Evolutionary conservation across 257 asterid species (phyloP).

Genomic region (Nicotiana otophora): DNA sequence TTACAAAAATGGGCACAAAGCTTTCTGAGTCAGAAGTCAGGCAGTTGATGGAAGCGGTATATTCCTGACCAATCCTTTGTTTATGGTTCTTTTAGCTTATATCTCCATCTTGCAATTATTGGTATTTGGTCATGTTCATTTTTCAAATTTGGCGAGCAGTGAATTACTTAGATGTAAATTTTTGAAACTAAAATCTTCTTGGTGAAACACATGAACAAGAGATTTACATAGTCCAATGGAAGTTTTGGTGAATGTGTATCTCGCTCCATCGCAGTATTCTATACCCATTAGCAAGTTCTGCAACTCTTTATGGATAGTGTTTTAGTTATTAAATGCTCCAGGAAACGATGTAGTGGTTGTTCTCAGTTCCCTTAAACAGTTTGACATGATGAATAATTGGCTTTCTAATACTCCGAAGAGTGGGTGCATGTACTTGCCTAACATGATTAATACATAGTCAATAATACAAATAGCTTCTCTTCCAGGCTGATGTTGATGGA

Average conservation of each 20-base stretch:
- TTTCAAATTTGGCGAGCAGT: neutral
- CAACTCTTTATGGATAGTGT: neutral
- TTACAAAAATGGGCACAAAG: constrained; percentile 89
- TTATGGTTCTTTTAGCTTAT: neutral
- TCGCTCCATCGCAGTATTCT: neutral
- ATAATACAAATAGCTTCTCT: constrained; percentile 8
- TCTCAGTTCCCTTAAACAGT: neutral
- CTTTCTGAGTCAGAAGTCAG: constrained; percentile 88
- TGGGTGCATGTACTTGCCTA: neutral
- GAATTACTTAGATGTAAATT: neutral
- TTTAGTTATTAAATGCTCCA: neutral
- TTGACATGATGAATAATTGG: neutral
- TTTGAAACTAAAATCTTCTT: neutral
- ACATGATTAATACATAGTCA: neutral
- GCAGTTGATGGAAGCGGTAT: constrained; percentile 94
- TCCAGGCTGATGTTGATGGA: constrained; percentile 91
- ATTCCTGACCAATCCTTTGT: constrained; percentile 5
- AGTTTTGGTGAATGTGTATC: neutral
- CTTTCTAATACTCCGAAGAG: neutral
- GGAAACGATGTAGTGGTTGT: neutral
- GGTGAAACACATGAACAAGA: neutral
- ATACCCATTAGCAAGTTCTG: neutral
- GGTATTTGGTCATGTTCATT: neutral
- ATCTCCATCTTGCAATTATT: neutral
- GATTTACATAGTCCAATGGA: neutral